Conservation (phyloP, 306 rosid species). For the Delonix regia region DNA sequence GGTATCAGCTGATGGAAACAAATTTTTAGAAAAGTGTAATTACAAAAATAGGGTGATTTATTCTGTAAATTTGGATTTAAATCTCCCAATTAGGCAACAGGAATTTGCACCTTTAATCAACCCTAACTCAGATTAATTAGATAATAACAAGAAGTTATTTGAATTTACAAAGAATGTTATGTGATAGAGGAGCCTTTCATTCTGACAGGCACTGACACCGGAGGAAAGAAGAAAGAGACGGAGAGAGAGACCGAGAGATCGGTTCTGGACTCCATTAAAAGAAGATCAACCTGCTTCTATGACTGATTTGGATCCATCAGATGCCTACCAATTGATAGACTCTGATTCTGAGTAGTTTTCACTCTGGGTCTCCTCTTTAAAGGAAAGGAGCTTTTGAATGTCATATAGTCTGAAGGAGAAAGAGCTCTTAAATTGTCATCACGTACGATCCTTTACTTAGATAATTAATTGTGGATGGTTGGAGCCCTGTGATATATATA, state of each 20-base stretch:
- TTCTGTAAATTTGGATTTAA: not conserved
- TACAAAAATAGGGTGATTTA: not conserved
- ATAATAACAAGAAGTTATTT: not conserved
- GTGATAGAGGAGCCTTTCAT: not conserved
- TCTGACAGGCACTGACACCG: constrained; percentile 40
- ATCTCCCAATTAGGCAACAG: not conserved
- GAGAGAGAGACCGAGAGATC: constrained; percentile 49
- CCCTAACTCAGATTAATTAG: not conserved
- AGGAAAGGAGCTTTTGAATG: constrained; percentile 22
- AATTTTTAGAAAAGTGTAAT: not conserved
- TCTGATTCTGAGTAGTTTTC: constrained; percentile 73
- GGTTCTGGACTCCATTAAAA: constrained; percentile 32
- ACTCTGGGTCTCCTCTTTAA: constrained; percentile 5
- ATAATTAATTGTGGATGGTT: not conserved
- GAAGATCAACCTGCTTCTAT: constrained; percentile 53
- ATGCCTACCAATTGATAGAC: constrained; percentile 71
- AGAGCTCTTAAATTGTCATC: not conserved
- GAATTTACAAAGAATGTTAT: not conserved
- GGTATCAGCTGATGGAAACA: not conserved
- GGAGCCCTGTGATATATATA: not conserved
- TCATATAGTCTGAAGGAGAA: constrained; percentile 17
- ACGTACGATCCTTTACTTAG: constrained; percentile 8
- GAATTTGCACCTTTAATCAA: not conserved
- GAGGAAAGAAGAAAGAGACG: constrained; percentile 50
- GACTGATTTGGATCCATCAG: constrained; percentile 67